Percentiles rank a stretch among this genome's conserved stretches.
phyloP scores from a whole-genome alignment of 306 rosid genomes.

The Corylus americana region DNA sequence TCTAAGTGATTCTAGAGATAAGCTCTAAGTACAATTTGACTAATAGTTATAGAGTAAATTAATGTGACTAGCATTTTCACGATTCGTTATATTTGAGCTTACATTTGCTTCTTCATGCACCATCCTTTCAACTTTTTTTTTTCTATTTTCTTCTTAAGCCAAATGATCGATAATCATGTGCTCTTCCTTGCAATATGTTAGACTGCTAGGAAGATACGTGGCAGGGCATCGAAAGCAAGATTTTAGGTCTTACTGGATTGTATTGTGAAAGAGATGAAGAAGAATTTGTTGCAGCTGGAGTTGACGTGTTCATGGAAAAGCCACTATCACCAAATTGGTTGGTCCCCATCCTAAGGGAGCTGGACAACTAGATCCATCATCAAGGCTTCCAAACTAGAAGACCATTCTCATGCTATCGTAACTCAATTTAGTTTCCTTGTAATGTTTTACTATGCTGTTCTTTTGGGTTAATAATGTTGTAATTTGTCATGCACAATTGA shows the following conservation, averaged over 20 bases:
- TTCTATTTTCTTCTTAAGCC: too few species aligned
- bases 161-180: background rate
- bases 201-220: conserved; percentile 21
- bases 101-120: too few species aligned
- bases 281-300: conserved; percentile 29
- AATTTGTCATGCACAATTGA: too few species aligned
- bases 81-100: too few species aligned
- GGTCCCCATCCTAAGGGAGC: conserved; percentile 26
- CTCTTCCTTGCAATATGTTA: background rate
- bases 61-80: too few species aligned
- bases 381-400: too few species aligned
- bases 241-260: conserved; percentile 8
- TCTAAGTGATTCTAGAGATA: too few species aligned
- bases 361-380: conserved; percentile 1
- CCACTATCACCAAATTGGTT: conserved; percentile 20
- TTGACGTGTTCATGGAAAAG: conserved; percentile 21
- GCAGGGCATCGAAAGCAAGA: conserved; percentile 21
- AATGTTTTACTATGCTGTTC: background rate
- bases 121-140: too few species aligned
- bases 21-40: too few species aligned
- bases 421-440: background rate
- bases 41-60: too few species aligned
- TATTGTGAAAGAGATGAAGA: background rate
- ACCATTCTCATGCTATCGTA: too few species aligned
- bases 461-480: background rate